Conservation (phyloP, 2,329 filamentous ascomycete genomes). For the Trichoderma sp. region DNA sequence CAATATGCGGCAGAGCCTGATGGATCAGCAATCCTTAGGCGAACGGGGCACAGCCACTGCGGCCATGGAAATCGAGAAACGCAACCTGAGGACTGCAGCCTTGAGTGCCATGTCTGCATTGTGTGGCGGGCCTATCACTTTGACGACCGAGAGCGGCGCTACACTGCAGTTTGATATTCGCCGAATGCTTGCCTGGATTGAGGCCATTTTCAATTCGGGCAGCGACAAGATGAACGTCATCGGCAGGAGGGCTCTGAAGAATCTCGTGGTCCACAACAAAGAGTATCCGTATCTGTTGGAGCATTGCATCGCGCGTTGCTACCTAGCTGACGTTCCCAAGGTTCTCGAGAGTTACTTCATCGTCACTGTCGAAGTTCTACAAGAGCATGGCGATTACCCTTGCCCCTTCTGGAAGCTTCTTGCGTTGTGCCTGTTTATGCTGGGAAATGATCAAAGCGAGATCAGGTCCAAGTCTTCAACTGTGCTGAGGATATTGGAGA, state of each 20-base stretch:
- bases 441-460: slow-evolving; percentile 87
- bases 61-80: slow-evolving; percentile 95
- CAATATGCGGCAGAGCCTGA: slow-evolving; percentile 79
- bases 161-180: slow-evolving; percentile 87
- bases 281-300: slow-evolving; percentile 83
- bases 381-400: slow-evolving; percentile 77
- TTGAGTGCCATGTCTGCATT: slow-evolving; percentile 93
- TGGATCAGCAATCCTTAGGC: slow-evolving; percentile 73
- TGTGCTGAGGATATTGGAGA: slow-evolving; percentile 77
- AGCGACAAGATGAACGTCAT: slow-evolving; percentile 92
- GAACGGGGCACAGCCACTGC: slow-evolving; percentile 79
- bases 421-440: slow-evolving; percentile 82
- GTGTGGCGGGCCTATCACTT: slow-evolving; percentile 80
- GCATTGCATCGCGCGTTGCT: slow-evolving; percentile 88
- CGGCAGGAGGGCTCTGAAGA: slow-evolving; percentile 82
- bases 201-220: slow-evolving; percentile 86
- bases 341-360: slow-evolving; percentile 93
- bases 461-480: slow-evolving; percentile 85
- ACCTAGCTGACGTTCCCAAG: slow-evolving; percentile 75
- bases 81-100: slow-evolving; percentile 84
- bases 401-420: slow-evolving; percentile 89
- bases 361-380: slow-evolving; percentile 83
- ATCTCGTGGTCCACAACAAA: slow-evolving; percentile 85
- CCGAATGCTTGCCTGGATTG: slow-evolving; percentile 92
- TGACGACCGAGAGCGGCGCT: slow-evolving; percentile 85